These are phyloP conservation scores for Pinus tabuliformis DNA, from an alignment of 75 land plant species.

Conservation along the genomic window DNA sequence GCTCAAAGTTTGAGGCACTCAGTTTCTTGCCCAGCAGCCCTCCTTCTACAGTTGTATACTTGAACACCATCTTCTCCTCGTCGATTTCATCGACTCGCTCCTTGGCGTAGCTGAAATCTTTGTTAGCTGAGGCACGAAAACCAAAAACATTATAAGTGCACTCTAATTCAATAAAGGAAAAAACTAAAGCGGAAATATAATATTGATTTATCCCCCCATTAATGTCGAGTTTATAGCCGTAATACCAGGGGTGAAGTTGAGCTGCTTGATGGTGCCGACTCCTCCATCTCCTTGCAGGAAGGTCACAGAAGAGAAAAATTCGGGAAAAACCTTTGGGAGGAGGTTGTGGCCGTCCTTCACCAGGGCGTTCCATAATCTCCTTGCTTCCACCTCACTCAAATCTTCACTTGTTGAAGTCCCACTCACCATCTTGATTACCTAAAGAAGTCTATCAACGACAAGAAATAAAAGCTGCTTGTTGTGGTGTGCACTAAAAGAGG, in stretches of 20 bases:
- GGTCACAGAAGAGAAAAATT: conserved; percentile 11
- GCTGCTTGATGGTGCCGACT: conserved; percentile 27
- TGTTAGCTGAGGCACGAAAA: not conserved
- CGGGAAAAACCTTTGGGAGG: conserved; percentile 22
- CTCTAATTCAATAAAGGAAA: not conserved
- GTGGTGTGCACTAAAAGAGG: too few relatives aligned
- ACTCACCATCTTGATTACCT: not conserved
- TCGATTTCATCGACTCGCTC: conserved; percentile 18
- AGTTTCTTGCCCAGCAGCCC: conserved; percentile 15
- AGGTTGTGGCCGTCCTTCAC: conserved; percentile 23
- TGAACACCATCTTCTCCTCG: conserved; percentile 14
- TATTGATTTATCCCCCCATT: too few relatives aligned
- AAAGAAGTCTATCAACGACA: too few relatives aligned
- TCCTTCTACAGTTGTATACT: conserved; percentile 27
- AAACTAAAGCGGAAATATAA: too few relatives aligned
- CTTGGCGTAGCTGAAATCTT: conserved; percentile 12
- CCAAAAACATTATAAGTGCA: not conserved
- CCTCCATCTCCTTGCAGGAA: conserved; percentile 33
- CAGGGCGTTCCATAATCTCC: conserved; percentile 23
- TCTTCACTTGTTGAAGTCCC: conserved; percentile 4
- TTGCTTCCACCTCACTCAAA: conserved; percentile 15
- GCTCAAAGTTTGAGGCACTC: conserved; percentile 9
- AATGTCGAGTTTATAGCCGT: too few relatives aligned
- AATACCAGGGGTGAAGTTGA: conserved; percentile 14
- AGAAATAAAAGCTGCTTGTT: too few relatives aligned